Evolutionary conservation across 1,284 basidiomycete species (phyloP).

Genomic region (Trichosporon ovoides): DNA sequence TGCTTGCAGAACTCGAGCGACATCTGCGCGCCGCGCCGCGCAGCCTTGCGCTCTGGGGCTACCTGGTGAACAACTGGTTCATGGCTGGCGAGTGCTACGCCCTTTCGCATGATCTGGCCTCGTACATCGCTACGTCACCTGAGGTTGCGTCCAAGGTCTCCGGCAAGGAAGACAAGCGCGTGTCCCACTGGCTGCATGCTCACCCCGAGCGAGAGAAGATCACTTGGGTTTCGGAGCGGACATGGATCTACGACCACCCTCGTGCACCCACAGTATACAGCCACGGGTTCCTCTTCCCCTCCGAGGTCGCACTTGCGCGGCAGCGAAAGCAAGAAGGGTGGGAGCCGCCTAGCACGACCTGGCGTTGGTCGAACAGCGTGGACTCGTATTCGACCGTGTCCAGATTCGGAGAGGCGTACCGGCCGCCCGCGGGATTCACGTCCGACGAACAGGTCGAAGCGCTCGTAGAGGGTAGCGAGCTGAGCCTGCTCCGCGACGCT

Average conservation of each 20-base stretch:
- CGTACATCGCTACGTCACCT: slow-evolving; percentile 74
- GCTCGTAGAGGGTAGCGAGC: slow-evolving; percentile 68
- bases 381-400: slow-evolving; percentile 74
- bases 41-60: slow-evolving; percentile 86
- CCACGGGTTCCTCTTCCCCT: slow-evolving; percentile 95
- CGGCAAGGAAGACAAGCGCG: slow-evolving; percentile 90
- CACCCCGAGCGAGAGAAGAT: slow-evolving; percentile 77
- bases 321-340: not conserved
- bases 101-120: slow-evolving; percentile 81
- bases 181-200: slow-evolving; percentile 84
- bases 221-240: slow-evolving; percentile 84
- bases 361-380: slow-evolving; percentile 30
- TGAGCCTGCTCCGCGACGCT: slow-evolving; percentile 20
- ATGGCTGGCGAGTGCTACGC: slow-evolving; percentile 97
- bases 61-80: slow-evolving; percentile 87
- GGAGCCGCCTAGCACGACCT: slow-evolving; percentile 32
- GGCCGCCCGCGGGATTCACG: slow-evolving; percentile 65
- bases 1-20: slow-evolving; percentile 85
- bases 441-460: slow-evolving; percentile 74
- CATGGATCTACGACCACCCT: slow-evolving; percentile 98
- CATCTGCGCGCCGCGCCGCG: slow-evolving; percentile 66
- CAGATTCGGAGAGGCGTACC: slow-evolving; percentile 75
- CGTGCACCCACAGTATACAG: slow-evolving; percentile 89
- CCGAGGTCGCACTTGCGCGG: slow-evolving; percentile 69
- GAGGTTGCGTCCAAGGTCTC: slow-evolving; percentile 62